Conservation (phyloP, 108 stramenopile genomes). For the Cyclotella sp. region DNA sequence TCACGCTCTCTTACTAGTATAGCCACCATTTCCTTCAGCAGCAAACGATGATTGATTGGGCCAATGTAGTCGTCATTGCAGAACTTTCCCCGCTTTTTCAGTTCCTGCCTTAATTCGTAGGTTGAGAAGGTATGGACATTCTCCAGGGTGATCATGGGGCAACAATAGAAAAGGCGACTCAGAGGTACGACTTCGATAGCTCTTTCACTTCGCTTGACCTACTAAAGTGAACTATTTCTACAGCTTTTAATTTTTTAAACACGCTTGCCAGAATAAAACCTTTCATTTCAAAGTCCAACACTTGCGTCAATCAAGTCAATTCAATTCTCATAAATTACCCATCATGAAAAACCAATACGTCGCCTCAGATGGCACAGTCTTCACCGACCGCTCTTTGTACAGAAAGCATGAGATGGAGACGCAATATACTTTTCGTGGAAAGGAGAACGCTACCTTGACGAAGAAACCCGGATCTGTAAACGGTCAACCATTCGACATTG, state of each 20-base stretch:
- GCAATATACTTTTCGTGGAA: conserved; percentile 73
- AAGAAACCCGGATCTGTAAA: conserved; percentile 67
- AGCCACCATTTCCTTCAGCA: neutral
- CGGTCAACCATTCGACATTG: conserved; percentile 78
- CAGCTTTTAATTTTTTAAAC: too few species aligned
- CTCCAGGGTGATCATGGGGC: neutral
- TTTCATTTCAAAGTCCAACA: too few species aligned
- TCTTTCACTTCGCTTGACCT: too few species aligned
- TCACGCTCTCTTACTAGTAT: neutral
- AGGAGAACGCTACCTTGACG: conserved; percentile 44
- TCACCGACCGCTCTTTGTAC: conserved; percentile 58
- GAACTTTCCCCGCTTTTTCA: conserved; percentile 5
- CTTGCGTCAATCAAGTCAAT: too few species aligned
- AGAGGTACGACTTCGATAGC: too few species aligned
- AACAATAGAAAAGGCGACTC: too few species aligned
- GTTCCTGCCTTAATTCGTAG: conserved; percentile 7
- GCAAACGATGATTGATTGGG: neutral
- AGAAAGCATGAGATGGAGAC: conserved; percentile 78
- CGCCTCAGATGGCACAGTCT: conserved; percentile 79
- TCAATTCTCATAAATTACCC: too few species aligned
- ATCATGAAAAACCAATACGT: conserved; percentile 30
- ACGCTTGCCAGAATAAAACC: too few species aligned
- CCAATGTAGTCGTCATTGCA: neutral
- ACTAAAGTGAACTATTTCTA: too few species aligned
- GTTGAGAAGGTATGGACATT: conserved; percentile 2